These are phyloP conservation scores for Cladosporium phlei DNA, from an alignment of 2,329 filamentous ascomycete species.

Conservation along the genomic window DNA sequence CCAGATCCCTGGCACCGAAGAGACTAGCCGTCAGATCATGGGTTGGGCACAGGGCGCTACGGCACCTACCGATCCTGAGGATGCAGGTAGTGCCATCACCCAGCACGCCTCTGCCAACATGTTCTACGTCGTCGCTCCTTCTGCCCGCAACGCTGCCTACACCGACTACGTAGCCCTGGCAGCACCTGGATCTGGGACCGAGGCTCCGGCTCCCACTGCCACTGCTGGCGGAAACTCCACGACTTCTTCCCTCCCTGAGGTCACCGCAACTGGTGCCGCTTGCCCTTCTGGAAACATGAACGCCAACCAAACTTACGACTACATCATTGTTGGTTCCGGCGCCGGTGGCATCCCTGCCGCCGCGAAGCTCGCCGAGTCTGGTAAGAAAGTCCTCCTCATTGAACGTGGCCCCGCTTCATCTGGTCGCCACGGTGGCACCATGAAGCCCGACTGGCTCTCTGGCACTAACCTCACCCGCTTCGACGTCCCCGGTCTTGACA, in stretches of 20 bases:
- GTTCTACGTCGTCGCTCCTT: constrained; percentile 45
- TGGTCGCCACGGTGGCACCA: constrained; percentile 59
- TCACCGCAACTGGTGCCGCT: constrained; percentile 22
- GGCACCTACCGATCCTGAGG: constrained; percentile 26
- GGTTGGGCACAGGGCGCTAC: constrained; percentile 28
- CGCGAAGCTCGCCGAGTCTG: constrained; percentile 59
- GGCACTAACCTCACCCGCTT: constrained; percentile 63
- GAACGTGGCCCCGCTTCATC: constrained; percentile 52
- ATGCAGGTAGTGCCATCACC: constrained; percentile 42
- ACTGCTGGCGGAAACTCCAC: constrained; percentile 30
- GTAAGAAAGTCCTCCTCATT: constrained; percentile 59
- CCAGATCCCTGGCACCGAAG: constrained; percentile 33
- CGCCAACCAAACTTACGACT: constrained; percentile 52
- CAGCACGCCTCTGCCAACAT: constrained; percentile 54
- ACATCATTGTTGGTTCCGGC: constrained; percentile 61
- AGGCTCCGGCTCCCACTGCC: constrained; percentile 37
- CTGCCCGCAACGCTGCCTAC: constrained; percentile 43
- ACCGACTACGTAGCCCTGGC: constrained; percentile 33
- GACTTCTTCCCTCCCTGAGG: constrained; percentile 15
- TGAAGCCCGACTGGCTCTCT: constrained; percentile 58
- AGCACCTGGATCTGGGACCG: constrained; percentile 14
- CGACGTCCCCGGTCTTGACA: constrained; percentile 66
- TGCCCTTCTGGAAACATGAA: constrained; percentile 21
- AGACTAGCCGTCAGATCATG: constrained; percentile 29
- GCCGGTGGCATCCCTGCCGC: constrained; percentile 57